phyloP scores from a whole-genome alignment of 768 basidiomycete species.

The Exidia glandulosa region DNA sequence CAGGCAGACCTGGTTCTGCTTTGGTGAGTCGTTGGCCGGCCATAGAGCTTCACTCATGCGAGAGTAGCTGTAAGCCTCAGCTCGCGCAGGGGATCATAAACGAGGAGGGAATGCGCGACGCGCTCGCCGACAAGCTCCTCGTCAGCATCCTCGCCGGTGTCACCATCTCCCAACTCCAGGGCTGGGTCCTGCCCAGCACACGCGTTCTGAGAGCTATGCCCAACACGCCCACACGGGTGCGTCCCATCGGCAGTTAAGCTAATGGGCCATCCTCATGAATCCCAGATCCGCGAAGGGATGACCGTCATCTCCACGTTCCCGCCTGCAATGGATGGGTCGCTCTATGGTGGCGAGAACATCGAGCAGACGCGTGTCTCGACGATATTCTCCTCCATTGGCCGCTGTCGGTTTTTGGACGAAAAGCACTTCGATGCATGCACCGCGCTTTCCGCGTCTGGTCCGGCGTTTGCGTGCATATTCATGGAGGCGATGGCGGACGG shows the following conservation, averaged over 20 bases:
- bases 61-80: slow-evolving; percentile 83
- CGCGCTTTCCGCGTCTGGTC: slow-evolving; percentile 89
- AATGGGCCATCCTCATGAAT: not conserved
- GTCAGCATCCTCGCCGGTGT: slow-evolving; percentile 98
- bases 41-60: not conserved
- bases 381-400: slow-evolving; percentile 95
- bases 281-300: slow-evolving; percentile 97
- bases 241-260: slow-evolving; percentile 9
- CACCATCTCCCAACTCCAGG: slow-evolving; percentile 68
- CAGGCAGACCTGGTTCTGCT: slow-evolving; percentile 79
- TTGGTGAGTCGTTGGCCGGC: slow-evolving; percentile 44
- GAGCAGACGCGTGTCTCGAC: slow-evolving; percentile 61
- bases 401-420: slow-evolving; percentile 92
- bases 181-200: slow-evolving; percentile 66
- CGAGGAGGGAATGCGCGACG: slow-evolving; percentile 68
- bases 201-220: slow-evolving; percentile 95
- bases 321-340: slow-evolving; percentile 5
- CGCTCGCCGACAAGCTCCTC: slow-evolving; percentile 79
- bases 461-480: slow-evolving; percentile 93
- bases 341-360: slow-evolving; percentile 16
- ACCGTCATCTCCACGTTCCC: slow-evolving; percentile 78
- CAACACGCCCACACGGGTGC: slow-evolving; percentile 90
- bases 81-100: slow-evolving; percentile 63
- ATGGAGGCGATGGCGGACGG: slow-evolving; percentile 99
- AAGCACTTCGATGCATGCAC: slow-evolving; percentile 99